Evolutionary conservation across 768 basidiomycete genomes (phyloP), one percentile per base, ranked within the genome.

Genomic region (Podaxis rugospora): DNA sequence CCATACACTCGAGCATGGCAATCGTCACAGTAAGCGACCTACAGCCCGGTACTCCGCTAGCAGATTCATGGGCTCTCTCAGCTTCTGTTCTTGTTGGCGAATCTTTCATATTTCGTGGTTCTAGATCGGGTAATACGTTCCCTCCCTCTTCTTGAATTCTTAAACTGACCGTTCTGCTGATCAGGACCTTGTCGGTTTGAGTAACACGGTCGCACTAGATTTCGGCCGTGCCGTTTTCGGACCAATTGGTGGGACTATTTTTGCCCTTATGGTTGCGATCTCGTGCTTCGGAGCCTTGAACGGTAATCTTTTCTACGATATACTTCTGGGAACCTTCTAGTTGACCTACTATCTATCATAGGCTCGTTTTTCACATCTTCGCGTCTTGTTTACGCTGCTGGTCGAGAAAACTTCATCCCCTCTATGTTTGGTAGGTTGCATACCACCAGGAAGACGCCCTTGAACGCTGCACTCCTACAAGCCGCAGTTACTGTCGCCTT

Each of bases 281-380:
- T 97, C 95, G 2, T 97, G 94, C 71, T 93, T 99, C 65, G 96
- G 96, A 16, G 94, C 97, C 1, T 74, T 99, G 55, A 96, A 97
- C 70, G 91, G 94, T 85, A 66, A 46, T 64, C 69, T 68, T 57
- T 50, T 46, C 27, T 14, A 6, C 28, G 16, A 42, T 49, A 6
- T 47, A 44, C 13, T 25, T 42, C 11, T 35, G 37, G 14, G 47
- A 55, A 35, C 23, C 35, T 27, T 37, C 27, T 47, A 51, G 49
- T 47, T 61, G 44, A 36, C 58, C 56, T 62, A 61, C 54, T 39
- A 65, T 55, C 62, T 42, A 23, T 63, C 57, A 52, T 63, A 90
- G 88, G 86, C 7, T 80, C 84, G 0, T 86, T 87, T 61, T 89
- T 87, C 68, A 90, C 93, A 25, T 80, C 86, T 49, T 83, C 93